These are phyloP conservation scores for Simplicillium aogashimaense DNA, from an alignment of 2,329 filamentous ascomycete genomes.

Conservation along the genomic window DNA sequence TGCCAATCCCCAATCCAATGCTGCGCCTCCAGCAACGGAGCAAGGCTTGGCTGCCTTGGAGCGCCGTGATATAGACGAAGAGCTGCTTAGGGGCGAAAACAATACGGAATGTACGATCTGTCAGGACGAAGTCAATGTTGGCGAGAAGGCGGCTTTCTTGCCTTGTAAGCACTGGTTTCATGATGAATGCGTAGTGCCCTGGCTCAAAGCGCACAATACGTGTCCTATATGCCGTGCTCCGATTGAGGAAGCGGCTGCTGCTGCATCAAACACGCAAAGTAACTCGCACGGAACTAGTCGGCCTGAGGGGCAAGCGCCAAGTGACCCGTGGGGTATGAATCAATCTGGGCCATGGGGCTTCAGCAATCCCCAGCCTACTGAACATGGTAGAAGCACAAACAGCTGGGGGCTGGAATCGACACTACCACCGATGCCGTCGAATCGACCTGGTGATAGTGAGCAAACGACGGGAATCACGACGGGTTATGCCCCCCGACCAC, in stretches of 20 bases:
- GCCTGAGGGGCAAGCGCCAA: too few relatives aligned
- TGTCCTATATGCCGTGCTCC: conserved; percentile 71
- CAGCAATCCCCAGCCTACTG: too few relatives aligned
- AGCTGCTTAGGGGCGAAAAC: conserved; percentile 55
- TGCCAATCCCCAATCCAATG: conserved; percentile 63
- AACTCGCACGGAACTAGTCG: too few relatives aligned
- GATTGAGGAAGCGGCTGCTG: conserved; percentile 29
- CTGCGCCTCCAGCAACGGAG: conserved; percentile 70
- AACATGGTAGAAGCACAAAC: too few relatives aligned
- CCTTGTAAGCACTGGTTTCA: conserved; percentile 96
- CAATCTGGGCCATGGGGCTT: too few relatives aligned
- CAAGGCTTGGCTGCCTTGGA: conserved; percentile 65
- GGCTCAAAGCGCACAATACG: conserved; percentile 85
- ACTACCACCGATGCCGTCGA: too few relatives aligned
- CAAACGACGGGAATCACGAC: too few relatives aligned
- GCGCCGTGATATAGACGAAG: conserved; percentile 57
- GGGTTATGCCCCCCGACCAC: conserved; percentile 6
- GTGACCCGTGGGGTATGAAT: too few relatives aligned
- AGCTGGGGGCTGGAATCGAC: too few relatives aligned
- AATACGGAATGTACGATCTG: conserved; percentile 90
- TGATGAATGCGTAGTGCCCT: conserved; percentile 67
- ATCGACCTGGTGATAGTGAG: too few relatives aligned
- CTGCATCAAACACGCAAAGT: neutral
- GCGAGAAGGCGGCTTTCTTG: conserved; percentile 64
- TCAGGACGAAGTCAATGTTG: conserved; percentile 71